Evolutionary conservation across 2,329 filamentous ascomycete genomes (phyloP), one percentile per base, ranked within the genome.

Genomic region (Diaporthe citri): DNA sequence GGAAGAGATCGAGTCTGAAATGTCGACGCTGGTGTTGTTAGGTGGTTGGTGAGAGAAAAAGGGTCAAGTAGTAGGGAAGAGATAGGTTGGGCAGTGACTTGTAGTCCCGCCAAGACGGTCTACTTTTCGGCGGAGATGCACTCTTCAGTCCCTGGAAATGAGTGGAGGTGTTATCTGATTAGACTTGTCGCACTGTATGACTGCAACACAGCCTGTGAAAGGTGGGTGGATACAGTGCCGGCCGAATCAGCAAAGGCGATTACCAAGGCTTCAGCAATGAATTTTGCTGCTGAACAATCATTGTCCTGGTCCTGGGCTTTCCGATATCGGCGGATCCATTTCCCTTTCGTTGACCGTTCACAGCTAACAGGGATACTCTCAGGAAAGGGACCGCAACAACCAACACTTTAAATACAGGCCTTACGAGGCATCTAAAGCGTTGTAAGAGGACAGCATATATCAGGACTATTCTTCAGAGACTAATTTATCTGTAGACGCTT

Each of bases 51-150:
- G 46, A 17, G 22, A 39, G 34, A n/a, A 41, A 41, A 39, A 22
- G 15, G 22, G 48, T 3, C 22, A 52, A 39, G 12, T 28, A n/a
- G 10, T 66, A 69, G 48, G 34, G 64, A 36, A 22, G n/a, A 20
- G 31, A 28, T 28, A 31, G 64, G 48, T 69, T 41, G 64, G 34
- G 48, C 64, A 10, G n/a, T 69, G 15, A 41, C 34, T 55, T 55
- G 64, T 69, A 55, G 20, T 69, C 48, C 64, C 48, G 64, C 64
- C 64, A 69, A 69, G 64, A 28, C 31, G 22, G 48, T 36, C 46
- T 69, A 69, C 64, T 69, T 69, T 69, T 69, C 48, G 64, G 64
- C 48, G 48, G 64, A 67, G 64, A 67, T 67, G 64, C 64, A 25
- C 31, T 39, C 31, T 41, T 28, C 64, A 69, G 64, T 39, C 34